Base-by-base conservation (phyloP, 2,329 filamentous ascomycete genomes). In the Aspergillus sp. region DNA sequence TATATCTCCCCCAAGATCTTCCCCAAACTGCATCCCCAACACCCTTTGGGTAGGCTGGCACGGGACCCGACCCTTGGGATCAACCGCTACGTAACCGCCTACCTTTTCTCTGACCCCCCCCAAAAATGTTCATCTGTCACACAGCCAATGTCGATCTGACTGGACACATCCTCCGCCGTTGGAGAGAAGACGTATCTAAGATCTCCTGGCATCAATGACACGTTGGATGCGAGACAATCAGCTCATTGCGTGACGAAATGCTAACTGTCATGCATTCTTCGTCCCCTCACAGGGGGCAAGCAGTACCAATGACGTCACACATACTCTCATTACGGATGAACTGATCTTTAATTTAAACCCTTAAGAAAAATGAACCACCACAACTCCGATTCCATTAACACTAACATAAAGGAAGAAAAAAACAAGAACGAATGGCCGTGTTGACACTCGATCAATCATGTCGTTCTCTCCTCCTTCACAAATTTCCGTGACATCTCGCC, bases 401-500 rank as follows among this genome's bases (percentile, higher is more conserved):
- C 17, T 45, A 45, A 15, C 2, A 4, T 6, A 21, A 4, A 23
- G 23, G 2, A 45, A 21, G 10, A 19, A 17, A 45, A 10, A 45
- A 10, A 21, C n/a, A 19, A 19, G 32, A 36, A 36, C 32, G 5
- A 2, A 15, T 36, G 5, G n/a, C 9, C 25, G 47, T 36, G 47
- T 19, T 17, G 7, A n/a, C 21, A 59, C 15, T 38, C 38, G 23
- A 15, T 36, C 47, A 48, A 48, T 23, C 41, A 77, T 77, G 72
- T 60, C 67, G 28, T 82, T 67, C 78, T 77, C 8, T 75, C 83
- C 13, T 19, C 74, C 86, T 15, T 74, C 79, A 32, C 75, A 82
- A 3, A 80, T 91, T 59, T 76, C 76, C 30, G 78, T 89, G n/a
- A 84, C 84, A 39, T 80, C 77, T 17, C 82, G 88, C 70, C 77